Evolutionary conservation across 75 land plant genomes (phyloP), one percentile per base, ranked within the genome.

Genomic region (Selaginella tamariscina): DNA sequence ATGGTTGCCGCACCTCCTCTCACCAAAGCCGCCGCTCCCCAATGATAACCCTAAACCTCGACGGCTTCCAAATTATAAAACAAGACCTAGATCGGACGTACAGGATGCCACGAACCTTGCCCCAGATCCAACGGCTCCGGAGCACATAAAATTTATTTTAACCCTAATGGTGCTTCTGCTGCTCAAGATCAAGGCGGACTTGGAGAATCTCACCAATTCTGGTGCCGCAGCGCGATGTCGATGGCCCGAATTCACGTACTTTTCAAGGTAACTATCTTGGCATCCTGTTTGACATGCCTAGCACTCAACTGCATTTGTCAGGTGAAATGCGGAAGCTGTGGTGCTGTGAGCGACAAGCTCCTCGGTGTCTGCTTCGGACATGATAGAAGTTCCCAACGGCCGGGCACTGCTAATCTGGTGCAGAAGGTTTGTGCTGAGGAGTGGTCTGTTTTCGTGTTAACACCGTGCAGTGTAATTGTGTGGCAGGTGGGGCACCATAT

Each of bases 261-360:
- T 69, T 89, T 94, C 82, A 94, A 94, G 91, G 98, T 87, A 15
- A 5, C 49, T 5, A 39, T 39, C 49, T 5, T 15, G 49, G 15
- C 11, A 5, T 15, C 49, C 15, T 39, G 5, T 39, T 5, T 5
- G 49, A 39, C 15, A 5, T 39, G 5, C 49, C 49, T 5, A 22
- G 8, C 63, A n/a, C 2, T 26, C 63, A n/a, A 59, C 21, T n/a
- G 26, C 63, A n/a, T 22, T 2, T n/a, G 9, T 55, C 56, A 90
- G 99, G 54, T 95, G 39, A 85, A 84, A 73, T 95, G 99, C 64
- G 86, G 82, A 54, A 85, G 76, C 23, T 95, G 99, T 75, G 97
- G 99, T 31, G 86, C 84, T 65, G 66, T 85, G 24, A 87, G 79
- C 65, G 75, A 87, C 70, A 95, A 87, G 75, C 78, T 80, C 55